Evolutionary conservation across 1,139 yeast genomes (phyloP), one percentile per base, ranked within the genome.

Genomic region (Suhomyces bolitotheri): DNA sequence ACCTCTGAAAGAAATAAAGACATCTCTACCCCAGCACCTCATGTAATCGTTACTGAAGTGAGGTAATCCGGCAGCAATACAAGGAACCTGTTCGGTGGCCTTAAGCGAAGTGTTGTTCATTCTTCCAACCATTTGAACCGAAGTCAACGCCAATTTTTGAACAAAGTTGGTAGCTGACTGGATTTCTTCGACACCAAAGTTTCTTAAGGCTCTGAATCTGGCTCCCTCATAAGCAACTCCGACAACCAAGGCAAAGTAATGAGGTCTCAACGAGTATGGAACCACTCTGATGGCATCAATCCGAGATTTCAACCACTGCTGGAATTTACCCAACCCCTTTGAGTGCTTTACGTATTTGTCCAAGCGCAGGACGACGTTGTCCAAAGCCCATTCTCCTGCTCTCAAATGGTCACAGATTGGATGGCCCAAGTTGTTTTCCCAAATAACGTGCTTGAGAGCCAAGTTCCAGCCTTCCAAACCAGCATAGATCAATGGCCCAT

Each of bases 1-100:
- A 0, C 98, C 98, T 45, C 96, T 71, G 38, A 85, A 71, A 0
- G 96, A 76, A 38, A 92, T 82, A 55, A 92, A 92, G 2, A 89
- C 95, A 62, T 92, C 98, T 55, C 98, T 76, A 20, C 98, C 98
- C 98, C 98, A 92, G 57, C 97, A 88, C 60, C 98, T 75, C 96
- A 90, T 89, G 58, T 86, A 89, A 48, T 83, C 88, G 40, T 75
- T 76, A 53, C 94, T 81, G 60, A 92, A 92, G 62, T 90, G 97
- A 3, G 98, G 98, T 41, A 92, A 72, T 0, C 97, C 98, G 2
- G 98, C 98, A 11, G 97, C 96, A 76, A 92, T 70, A 29, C 88
- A 77, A 2, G 95, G 85, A 10, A 80, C 75, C 43, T 71, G 66
- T 19, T 71, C 67, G 32, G 66, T 67, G 1, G 97, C 95, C 20